Conservation (phyloP, 768 basidiomycete species). For the Lentinula raphanica region DNA sequence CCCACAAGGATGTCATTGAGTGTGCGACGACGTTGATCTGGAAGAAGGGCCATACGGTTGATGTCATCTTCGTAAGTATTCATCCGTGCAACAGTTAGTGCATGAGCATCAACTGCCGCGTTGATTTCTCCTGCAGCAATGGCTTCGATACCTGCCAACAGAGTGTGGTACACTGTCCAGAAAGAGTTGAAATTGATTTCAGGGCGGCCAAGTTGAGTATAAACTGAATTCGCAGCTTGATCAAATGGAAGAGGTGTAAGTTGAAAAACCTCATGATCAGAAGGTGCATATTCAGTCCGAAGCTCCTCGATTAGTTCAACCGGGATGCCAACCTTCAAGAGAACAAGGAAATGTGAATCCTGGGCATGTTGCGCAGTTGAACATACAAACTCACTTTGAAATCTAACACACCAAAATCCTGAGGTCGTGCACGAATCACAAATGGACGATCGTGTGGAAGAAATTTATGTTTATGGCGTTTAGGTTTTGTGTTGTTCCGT, state of each 20-base stretch:
- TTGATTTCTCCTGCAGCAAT: no score
- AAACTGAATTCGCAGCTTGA: neutral
- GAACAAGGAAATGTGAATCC: neutral
- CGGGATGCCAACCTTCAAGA: slow-evolving; percentile 15
- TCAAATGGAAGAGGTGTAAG: slow-evolving; percentile 23
- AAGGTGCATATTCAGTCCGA: slow-evolving; percentile 21
- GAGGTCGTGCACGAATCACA: slow-evolving; percentile 24
- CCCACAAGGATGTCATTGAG: no score
- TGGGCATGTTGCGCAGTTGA: no score
- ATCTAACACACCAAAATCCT: slow-evolving; percentile 22
- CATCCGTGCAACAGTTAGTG: no score
- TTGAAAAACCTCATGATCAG: slow-evolving; percentile 22
- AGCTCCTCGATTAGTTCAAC: slow-evolving; percentile 15
- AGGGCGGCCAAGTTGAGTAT: neutral
- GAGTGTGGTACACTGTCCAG: slow-evolving; percentile 1
- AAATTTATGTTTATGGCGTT: slow-evolving; percentile 28
- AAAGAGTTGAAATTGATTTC: neutral
- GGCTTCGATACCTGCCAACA: no score
- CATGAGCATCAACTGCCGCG: no score
- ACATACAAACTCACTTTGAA: slow-evolving; percentile 26
- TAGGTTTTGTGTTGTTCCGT: slow-evolving; percentile 17
- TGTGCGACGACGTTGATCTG: no score
- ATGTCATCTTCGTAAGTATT: no score
- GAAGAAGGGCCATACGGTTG: no score
- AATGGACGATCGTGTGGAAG: slow-evolving; percentile 35